A percentile compares a stretch with the other conserved stretches of the same genome.
Conservation (phyloP, 1,284 basidiomycete genomes). For the Puccinia horiana region DNA sequence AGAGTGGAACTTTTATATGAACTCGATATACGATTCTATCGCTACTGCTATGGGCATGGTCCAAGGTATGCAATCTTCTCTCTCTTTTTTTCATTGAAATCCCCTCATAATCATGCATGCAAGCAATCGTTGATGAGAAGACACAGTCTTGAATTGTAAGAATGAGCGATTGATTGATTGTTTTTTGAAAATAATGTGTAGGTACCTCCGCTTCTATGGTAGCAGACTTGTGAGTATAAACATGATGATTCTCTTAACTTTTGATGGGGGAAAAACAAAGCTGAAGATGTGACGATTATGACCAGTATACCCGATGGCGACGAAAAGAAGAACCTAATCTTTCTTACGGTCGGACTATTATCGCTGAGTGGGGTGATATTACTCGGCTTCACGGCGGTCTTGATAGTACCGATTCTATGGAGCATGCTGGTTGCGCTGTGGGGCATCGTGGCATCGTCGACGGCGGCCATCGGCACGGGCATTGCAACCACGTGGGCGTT, state of each 20-base stretch:
- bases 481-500: slow-evolving; percentile 23
- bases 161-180: too few species aligned
- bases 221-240: slow-evolving; percentile 36
- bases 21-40: slow-evolving; percentile 40
- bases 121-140: not conserved
- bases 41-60: slow-evolving; percentile 39
- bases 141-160: not conserved
- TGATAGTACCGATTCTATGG: slow-evolving; percentile 35
- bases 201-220: slow-evolving; percentile 36
- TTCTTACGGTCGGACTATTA: slow-evolving; percentile 14
- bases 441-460: not conserved
- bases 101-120: not conserved
- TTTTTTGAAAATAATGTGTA: not conserved
- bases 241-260: not conserved
- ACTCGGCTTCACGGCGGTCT: slow-evolving; percentile 9
- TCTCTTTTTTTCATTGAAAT: not conserved
- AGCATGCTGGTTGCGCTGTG: not conserved
- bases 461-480: not conserved
- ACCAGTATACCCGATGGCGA: slow-evolving; percentile 11
- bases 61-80: slow-evolving; percentile 24
- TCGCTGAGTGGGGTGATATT: slow-evolving; percentile 24
- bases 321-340: slow-evolving; percentile 11
- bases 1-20: slow-evolving; percentile 49
- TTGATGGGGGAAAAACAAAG: not conserved
- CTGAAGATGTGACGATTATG: not conserved